Base-by-base conservation (phyloP, 345 rosid species). In the Eutrema yunnanense region DNA sequence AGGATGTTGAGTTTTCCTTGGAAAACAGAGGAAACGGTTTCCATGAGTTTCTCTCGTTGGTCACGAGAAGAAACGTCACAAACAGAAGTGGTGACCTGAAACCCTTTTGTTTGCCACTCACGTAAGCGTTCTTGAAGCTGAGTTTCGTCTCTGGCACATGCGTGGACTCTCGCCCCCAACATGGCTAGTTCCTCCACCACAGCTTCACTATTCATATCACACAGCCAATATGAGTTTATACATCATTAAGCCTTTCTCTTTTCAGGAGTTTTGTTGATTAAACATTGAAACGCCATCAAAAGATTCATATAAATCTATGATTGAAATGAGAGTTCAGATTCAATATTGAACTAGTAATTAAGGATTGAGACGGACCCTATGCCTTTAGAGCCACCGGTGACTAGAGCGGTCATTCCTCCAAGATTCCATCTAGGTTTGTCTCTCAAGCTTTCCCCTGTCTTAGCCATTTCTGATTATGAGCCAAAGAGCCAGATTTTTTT, bases 11-110 rank as follows among this genome's bases (percentile, higher is more conserved):
- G 69, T 54, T 75, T 67, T 50, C 79, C 79, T 67, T 75, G 42
- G 62, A 75, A 75, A 27, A 52, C 10, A 14, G 79, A 66, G 53
- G 75, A 77, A 53, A 79, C 92, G 11, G 60, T 65, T 27, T 67
- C 49, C 63, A 67, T 61, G 50, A 68, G 79, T 29, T 68, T 68
- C 47, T 3, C 50, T 42, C 79, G 62, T 5, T 74, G 56, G 33
- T 30, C 73, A 30, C 56, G 19, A 42, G 56, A 75, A 68, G 79
- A 67, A 26, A 75, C 79, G 27, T 68, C 64, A 8, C 69, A 75
- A 0, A 68, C 73, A 51, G 69, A 75, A 52, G 48, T 8, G 8
- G 63, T 27, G 29, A 75, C 73, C 0, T 26, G 69, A 52, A 75
- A 68, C 33, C 79, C 64, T 67, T 75, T 68, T 42, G 26, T 34